Evolutionary conservation across 768 basidiomycete genomes (phyloP).

Genomic region (Mycena crocata): DNA sequence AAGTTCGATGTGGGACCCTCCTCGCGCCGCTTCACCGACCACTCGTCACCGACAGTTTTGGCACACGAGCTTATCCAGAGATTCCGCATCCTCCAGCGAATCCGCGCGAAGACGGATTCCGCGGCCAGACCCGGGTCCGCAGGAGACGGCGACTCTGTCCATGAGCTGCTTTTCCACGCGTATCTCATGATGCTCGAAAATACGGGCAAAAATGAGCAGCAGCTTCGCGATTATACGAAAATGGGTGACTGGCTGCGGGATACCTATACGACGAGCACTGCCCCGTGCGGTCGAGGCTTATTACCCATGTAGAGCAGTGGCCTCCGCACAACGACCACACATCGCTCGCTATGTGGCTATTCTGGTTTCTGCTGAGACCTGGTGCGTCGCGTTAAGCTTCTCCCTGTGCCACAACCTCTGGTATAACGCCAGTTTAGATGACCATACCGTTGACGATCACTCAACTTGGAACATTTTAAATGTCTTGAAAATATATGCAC

Average conservation of each 20-base stretch:
- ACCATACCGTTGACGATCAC: conserved; percentile 54
- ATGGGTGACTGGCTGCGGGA: conserved; percentile 72
- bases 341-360: conserved; percentile 80
- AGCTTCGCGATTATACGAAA: conserved; percentile 75
- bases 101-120: conserved; percentile 60
- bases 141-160: conserved; percentile 43
- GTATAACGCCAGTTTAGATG: conserved; percentile 49
- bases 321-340: conserved; percentile 63
- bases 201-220: conserved; percentile 76
- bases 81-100: conserved; percentile 65
- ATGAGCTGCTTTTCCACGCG: conserved; percentile 71
- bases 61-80: conserved; percentile 75
- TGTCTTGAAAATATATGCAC: conserved; percentile 69
- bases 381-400: conserved; percentile 58
- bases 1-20: conserved; percentile 75
- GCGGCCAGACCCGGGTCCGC: conserved; percentile 39
- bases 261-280: conserved; percentile 76
- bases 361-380: conserved; percentile 77
- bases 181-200: conserved; percentile 88
- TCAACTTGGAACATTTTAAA: conserved; percentile 58
- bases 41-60: conserved; percentile 55
- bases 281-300: conserved; percentile 60
- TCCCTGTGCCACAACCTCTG: no score
- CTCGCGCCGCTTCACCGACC: conserved; percentile 56
- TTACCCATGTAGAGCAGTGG: conserved; percentile 64